Evolutionary conservation across 306 rosid species (phyloP).

Genomic region (Vigna nakashimae): DNA sequence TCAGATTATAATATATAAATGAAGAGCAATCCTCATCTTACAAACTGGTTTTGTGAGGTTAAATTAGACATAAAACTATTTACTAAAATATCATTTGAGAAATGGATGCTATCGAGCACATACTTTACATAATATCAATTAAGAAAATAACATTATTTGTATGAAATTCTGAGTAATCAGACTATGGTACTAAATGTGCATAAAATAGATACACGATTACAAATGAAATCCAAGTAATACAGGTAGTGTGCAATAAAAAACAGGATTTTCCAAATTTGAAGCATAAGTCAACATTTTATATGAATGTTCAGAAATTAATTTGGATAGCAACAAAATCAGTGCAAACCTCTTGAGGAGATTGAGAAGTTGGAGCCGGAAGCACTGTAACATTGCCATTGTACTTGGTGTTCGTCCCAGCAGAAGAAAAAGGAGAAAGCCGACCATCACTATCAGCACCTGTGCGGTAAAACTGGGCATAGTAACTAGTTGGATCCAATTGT

Average conservation of each 20-base stretch:
- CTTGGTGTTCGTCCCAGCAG: constrained; percentile 74
- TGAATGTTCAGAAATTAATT: constrained; percentile 20
- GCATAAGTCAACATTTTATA: neutral
- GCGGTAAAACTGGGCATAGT: constrained; percentile 88
- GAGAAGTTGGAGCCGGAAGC: constrained; percentile 73
- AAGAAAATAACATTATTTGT: neutral
- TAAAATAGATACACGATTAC: neutral
- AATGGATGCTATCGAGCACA: neutral
- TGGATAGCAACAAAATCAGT: constrained; percentile 31
- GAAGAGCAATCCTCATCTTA: too few relatives aligned
- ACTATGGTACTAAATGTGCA: neutral
- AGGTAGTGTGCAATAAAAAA: neutral
- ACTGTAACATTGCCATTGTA: constrained; percentile 76
- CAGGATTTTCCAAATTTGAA: constrained; percentile 18
- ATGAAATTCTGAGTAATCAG: neutral
- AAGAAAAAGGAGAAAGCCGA: constrained; percentile 82
- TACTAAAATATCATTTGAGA: neutral
- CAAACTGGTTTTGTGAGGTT: too few relatives aligned
- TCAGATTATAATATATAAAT: too few relatives aligned
- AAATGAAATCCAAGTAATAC: constrained; percentile 9
- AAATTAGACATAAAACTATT: too few relatives aligned
- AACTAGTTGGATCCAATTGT: constrained; percentile 79
- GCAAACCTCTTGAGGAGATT: constrained; percentile 91
- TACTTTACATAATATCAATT: neutral
- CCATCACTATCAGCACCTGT: constrained; percentile 85